A percentile compares a stretch with the other conserved stretches of the same genome.
Evolutionary conservation across 345 rosid genomes (phyloP).

Genomic region (Populus davidiana): DNA sequence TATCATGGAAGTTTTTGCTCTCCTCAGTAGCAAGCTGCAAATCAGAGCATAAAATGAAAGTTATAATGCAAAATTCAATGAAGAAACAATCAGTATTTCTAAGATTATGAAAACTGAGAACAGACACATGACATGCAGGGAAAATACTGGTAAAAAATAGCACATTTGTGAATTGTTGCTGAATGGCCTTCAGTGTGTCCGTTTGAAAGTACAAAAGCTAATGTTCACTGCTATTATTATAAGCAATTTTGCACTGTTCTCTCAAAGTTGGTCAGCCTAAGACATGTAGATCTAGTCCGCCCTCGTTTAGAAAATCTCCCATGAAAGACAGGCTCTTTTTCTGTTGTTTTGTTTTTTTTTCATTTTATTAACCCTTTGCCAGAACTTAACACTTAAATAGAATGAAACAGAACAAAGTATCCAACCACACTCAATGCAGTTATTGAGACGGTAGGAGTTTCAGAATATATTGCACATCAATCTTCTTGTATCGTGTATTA

Average conservation of each 20-base stretch:
- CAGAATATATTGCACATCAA: not conserved
- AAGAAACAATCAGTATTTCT: not conserved
- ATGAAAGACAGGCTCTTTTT: not conserved
- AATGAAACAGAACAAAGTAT: not conserved
- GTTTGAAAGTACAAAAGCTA: not conserved
- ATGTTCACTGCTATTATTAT: not conserved
- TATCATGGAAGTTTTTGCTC: slow-evolving; percentile 70
- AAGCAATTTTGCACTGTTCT: not conserved
- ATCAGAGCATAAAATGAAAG: slow-evolving; percentile 13
- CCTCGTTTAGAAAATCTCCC: not conserved
- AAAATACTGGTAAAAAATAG: not conserved
- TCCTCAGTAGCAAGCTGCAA: slow-evolving; percentile 87
- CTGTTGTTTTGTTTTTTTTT: not conserved
- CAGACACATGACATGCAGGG: not conserved
- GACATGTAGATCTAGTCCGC: not conserved
- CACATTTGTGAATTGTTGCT: not conserved
- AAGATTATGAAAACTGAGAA: not conserved
- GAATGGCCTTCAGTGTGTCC: not conserved
- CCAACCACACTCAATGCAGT: not conserved
- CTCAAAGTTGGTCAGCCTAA: not conserved
- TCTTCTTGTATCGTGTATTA: not conserved
- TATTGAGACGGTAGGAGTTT: not conserved
- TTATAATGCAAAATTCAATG: not conserved
- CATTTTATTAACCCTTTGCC: too few species aligned
- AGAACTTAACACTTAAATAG: not conserved